Percentiles rank a stretch among this genome's conserved stretches.
Evolutionary conservation across 345 rosid genomes (phyloP).

Genomic region (Xanthoceras sorbifolium): DNA sequence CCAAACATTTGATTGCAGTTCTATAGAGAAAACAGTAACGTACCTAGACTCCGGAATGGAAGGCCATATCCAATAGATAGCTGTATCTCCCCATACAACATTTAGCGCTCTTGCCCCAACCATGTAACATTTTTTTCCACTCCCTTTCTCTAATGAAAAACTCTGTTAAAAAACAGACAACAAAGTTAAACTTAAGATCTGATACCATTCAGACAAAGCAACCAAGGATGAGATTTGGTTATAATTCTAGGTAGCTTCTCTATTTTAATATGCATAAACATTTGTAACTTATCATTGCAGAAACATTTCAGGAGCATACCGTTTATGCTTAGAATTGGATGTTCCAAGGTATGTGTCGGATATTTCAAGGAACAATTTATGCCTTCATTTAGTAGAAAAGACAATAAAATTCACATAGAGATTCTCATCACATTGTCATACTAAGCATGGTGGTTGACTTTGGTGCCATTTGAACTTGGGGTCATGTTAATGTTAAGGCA

Average conservation of each 20-base stretch:
- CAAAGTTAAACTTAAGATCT: neutral
- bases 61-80: slow-evolving; percentile 34
- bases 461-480: too few relatives aligned
- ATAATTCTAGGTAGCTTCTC: neutral
- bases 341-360: neutral
- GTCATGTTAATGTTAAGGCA: too few relatives aligned
- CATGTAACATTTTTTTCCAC: slow-evolving; percentile 45
- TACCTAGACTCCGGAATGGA: slow-evolving; percentile 28
- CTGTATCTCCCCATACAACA: slow-evolving; percentile 34
- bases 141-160: slow-evolving; percentile 38
- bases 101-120: slow-evolving; percentile 31
- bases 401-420: neutral
- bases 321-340: too few relatives aligned
- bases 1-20: neutral
- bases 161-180: slow-evolving; percentile 24
- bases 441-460: neutral
- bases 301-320: too few relatives aligned
- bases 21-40: neutral
- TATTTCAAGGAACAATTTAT: neutral
- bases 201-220: neutral
- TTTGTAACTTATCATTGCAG: neutral
- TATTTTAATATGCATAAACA: neutral
- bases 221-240: neutral
- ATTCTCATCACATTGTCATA: neutral
- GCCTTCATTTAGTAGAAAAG: neutral